phyloP scores from a whole-genome alignment of 805 yeast genomes.

The Wickerhamiella siamensis region DNA sequence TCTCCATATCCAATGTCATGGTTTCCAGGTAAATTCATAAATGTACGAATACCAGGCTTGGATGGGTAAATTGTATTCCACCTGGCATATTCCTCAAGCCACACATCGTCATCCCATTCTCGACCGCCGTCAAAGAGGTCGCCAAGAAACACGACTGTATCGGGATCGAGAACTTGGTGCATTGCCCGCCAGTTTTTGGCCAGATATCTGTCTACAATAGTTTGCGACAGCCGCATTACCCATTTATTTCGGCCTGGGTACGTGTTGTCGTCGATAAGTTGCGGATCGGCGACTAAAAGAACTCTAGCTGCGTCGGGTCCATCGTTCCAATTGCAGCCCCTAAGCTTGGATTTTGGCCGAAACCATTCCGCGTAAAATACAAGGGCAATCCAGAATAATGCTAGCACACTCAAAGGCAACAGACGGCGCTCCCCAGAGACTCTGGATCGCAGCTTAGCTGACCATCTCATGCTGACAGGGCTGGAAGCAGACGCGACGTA shows the following conservation, averaged over 20 bases:
- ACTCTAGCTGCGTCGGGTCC: conserved; percentile 21
- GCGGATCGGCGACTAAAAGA: conserved; percentile 81
- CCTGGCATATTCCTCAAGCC: conserved; percentile 59
- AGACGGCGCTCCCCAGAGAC: not conserved
- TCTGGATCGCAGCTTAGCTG: not conserved
- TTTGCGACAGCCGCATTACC: conserved; percentile 40
- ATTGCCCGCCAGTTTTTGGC: conserved; percentile 55
- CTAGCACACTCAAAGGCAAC: conserved; percentile 7
- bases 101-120: conserved; percentile 54
- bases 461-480: not conserved
- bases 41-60: conserved; percentile 31
- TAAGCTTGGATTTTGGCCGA: conserved; percentile 33
- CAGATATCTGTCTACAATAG: conserved; percentile 63
- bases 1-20: conserved; percentile 94
- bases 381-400: conserved; percentile 30
- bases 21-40: conserved; percentile 65
- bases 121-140: conserved; percentile 94
- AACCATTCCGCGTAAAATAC: conserved; percentile 43
- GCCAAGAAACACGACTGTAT: conserved; percentile 67
- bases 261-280: conserved; percentile 74
- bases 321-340: conserved; percentile 42
- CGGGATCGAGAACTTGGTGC: conserved; percentile 50
- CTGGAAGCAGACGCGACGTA: too few relatives aligned
- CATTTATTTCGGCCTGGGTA: conserved; percentile 55
- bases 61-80: conserved; percentile 54